A percentile compares a stretch with the other conserved stretches of the same genome.
These are phyloP conservation scores for Podila minutissima DNA, from an alignment of 192 early-diverging fungal genomes.

Conservation along the genomic window DNA sequence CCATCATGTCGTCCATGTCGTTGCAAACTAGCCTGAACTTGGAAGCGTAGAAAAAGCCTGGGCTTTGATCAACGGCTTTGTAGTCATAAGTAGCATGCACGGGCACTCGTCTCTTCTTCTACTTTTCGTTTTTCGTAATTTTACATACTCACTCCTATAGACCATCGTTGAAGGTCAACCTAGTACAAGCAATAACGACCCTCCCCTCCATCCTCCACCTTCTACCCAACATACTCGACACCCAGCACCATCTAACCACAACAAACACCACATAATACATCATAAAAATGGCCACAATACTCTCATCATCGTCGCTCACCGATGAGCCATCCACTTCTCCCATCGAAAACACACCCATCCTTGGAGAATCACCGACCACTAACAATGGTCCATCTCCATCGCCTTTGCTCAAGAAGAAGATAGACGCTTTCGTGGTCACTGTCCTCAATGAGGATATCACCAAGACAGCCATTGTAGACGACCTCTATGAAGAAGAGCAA, in stretches of 20 bases:
- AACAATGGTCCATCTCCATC: background rate
- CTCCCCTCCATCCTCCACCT: background rate
- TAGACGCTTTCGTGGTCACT: constrained; percentile 2
- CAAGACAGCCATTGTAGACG: constrained; percentile 9
- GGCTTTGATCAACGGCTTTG: too few relatives aligned
- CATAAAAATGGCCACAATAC: background rate
- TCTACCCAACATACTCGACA: background rate
- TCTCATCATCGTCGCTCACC: background rate
- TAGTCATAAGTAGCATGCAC: too few relatives aligned
- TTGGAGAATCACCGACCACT: background rate
- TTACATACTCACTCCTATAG: background rate
- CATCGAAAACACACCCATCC: background rate
- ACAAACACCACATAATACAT: background rate
- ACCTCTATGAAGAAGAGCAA: constrained; percentile 11
- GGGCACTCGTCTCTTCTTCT: too few relatives aligned
- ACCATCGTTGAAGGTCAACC: background rate
- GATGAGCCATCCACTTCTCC: background rate
- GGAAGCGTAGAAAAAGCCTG: too few relatives aligned
- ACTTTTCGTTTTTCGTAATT: background rate
- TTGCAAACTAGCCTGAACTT: too few relatives aligned
- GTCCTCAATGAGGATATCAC: constrained; percentile 20
- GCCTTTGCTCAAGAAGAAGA: background rate
- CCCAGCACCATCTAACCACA: background rate
- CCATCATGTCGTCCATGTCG: too few relatives aligned
- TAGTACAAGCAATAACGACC: background rate